Evolutionary conservation across 768 basidiomycete species (phyloP), one percentile per base, ranked within the genome.

Genomic region (Suillus americanus): DNA sequence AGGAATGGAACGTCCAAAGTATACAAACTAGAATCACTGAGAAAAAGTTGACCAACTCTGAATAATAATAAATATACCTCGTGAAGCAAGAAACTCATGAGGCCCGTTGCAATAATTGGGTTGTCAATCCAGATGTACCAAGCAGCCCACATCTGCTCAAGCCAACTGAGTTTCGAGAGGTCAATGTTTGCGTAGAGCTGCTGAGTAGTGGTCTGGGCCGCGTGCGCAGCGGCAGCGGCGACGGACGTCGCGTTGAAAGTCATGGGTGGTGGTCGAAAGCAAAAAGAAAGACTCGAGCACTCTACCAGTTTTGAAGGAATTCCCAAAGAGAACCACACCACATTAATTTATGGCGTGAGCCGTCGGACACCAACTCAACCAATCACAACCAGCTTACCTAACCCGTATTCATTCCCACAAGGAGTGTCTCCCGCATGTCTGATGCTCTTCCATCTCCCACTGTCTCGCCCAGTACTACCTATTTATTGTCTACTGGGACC

Each of bases 1-100:
- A 0, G 96, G 97, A 20, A 99, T 76, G 68, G 90, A 89, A 28
- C 97, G 91, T 45, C 97, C 97, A 73, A 99, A 99, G 80, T 99
- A 99, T 10, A 98, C 94, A 72, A 95, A 78, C 96, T 97, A 66
- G 12, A 28, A 30, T 13, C 13, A 16, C 25, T 59, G 25, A 60
- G 61, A 25, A 20, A 35, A 33, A n/a, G 3, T n/a, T 10, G 12
- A 59, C 18, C 12, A 30, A 59, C 25, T 5, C 62, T 64, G 23
- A 69, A 23, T 5, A 25, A 66, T 8, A 40, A 54, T 30, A 16
- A 74, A 91, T 4, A 62, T 61, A 97, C 95, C 84, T 99, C 97
- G 77, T 99, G 97, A 68, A 99, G 71, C 28, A 97, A 66, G 77
- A 99, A 98, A 67, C 90, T 92, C 86, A 93, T 87, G 62, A 99